phyloP scores from a whole-genome alignment of 306 rosid species.

The Chamaecrista fasciculata region DNA sequence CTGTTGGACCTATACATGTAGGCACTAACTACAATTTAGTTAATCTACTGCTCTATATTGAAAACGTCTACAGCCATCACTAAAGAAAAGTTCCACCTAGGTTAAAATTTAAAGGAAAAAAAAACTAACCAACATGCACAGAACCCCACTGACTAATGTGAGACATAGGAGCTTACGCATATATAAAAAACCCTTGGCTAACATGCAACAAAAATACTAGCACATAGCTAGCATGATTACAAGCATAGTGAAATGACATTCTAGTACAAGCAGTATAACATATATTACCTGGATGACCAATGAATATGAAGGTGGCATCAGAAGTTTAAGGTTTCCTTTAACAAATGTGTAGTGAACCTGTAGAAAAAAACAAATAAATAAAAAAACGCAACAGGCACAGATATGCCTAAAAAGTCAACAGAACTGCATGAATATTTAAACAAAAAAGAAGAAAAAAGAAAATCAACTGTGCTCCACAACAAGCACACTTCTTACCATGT shows the following conservation, averaged over 20 bases:
- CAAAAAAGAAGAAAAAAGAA: too few species aligned
- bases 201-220: not conserved
- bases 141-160: not conserved
- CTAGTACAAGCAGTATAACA: constrained; percentile 11
- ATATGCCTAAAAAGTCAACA: not conserved
- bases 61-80: not conserved
- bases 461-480: not conserved
- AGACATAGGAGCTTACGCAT: not conserved
- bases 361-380: constrained; percentile 1
- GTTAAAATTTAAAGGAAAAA: not conserved
- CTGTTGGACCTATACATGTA: not conserved
- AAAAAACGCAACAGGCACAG: not conserved
- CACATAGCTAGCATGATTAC: not conserved
- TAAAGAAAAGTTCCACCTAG: not conserved
- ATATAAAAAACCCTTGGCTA: not conserved
- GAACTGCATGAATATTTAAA: too few species aligned
- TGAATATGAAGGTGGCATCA: constrained; percentile 78
- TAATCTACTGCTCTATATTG: not conserved
- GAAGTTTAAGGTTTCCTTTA: constrained; percentile 69
- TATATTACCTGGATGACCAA: constrained; percentile 78
- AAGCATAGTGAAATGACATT: not conserved
- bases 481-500: not conserved
- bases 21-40: not conserved
- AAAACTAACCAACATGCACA: not conserved
- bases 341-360: constrained; percentile 81